A percentile compares a stretch with the other conserved stretches of the same genome.
Evolutionary conservation across 257 asterid genomes (phyloP).

Genomic region (Leptodermis oblonga): DNA sequence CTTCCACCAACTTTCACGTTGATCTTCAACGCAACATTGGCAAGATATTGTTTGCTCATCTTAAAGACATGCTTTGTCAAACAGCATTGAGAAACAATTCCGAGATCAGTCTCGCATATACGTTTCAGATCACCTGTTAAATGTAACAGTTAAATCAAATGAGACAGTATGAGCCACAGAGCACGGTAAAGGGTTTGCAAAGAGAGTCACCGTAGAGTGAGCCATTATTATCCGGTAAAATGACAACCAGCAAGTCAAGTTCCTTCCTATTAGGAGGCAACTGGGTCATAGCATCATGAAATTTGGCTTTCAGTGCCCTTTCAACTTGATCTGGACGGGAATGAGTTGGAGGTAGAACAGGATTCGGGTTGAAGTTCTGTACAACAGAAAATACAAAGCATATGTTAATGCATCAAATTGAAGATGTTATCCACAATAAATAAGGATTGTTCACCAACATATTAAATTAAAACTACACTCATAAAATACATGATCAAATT

Average conservation of each 20-base stretch:
- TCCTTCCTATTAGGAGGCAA: constrained; percentile 59
- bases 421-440: not conserved
- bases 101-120: constrained; percentile 94
- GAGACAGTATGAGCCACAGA: not conserved
- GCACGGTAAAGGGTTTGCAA: not conserved
- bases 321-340: constrained; percentile 90
- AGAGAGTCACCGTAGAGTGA: constrained; percentile 69
- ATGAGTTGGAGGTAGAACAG: constrained; percentile 62
- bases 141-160: not conserved
- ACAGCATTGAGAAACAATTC: constrained; percentile 96
- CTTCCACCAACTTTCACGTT: constrained; percentile 98
- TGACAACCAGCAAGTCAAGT: constrained; percentile 81
- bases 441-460: not conserved
- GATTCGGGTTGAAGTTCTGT: constrained; percentile 68
- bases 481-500: not conserved
- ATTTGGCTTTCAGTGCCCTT: constrained; percentile 65
- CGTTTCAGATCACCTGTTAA: constrained; percentile 75
- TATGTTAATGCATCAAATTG: not conserved
- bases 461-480: not conserved
- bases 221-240: constrained; percentile 92
- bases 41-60: constrained; percentile 86
- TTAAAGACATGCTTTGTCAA: constrained; percentile 77
- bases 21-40: constrained; percentile 82
- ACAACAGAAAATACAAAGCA: not conserved
- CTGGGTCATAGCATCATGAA: constrained; percentile 59